These are phyloP conservation scores for Amanita subjunquillea DNA, from an alignment of 768 basidiomycete genomes.

Conservation along the genomic window DNA sequence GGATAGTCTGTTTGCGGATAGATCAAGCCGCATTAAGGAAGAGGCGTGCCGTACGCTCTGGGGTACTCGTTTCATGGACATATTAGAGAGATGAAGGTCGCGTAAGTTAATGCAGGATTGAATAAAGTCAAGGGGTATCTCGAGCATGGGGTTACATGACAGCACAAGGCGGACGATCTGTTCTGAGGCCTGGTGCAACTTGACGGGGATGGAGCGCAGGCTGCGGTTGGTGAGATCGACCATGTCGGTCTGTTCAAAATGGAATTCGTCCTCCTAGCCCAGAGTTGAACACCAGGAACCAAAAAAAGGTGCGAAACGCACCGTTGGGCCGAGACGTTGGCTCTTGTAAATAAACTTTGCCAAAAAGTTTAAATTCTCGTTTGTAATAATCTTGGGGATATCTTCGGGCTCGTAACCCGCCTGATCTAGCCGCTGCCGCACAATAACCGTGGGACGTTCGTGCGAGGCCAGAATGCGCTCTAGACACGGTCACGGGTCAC, in stretches of 20 bases:
- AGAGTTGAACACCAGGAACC: neutral
- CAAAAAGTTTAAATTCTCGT: conserved; percentile 75
- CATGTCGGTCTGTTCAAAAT: conserved; percentile 59
- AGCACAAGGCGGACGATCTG: conserved; percentile 79
- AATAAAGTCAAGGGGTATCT: conserved; percentile 94
- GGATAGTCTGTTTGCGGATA: conserved; percentile 85
- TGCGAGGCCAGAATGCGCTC: conserved; percentile 76
- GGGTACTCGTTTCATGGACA: conserved; percentile 93
- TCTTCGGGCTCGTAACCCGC: conserved; percentile 84
- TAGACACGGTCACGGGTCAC: conserved; percentile 16
- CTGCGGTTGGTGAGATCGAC: conserved; percentile 77
- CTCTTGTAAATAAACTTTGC: conserved; percentile 87
- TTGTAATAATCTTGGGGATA: conserved; percentile 64
- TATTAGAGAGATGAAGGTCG: conserved; percentile 79
- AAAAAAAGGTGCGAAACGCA: neutral
- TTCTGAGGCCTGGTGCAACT: conserved; percentile 76
- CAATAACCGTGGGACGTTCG: conserved; percentile 80
- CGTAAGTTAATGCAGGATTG: conserved; percentile 76
- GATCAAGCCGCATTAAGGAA: conserved; percentile 70
- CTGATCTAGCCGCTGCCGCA: conserved; percentile 74
- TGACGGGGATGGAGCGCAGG: conserved; percentile 81
- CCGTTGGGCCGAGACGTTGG: conserved; percentile 38
- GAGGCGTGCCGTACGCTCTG: conserved; percentile 67
- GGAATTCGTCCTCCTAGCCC: conserved; percentile 60
- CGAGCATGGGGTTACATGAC: conserved; percentile 91